These are phyloP conservation scores for Opeltia flavorubescens DNA, from an alignment of 495 filamentous ascomycete species.

Conservation along the genomic window DNA sequence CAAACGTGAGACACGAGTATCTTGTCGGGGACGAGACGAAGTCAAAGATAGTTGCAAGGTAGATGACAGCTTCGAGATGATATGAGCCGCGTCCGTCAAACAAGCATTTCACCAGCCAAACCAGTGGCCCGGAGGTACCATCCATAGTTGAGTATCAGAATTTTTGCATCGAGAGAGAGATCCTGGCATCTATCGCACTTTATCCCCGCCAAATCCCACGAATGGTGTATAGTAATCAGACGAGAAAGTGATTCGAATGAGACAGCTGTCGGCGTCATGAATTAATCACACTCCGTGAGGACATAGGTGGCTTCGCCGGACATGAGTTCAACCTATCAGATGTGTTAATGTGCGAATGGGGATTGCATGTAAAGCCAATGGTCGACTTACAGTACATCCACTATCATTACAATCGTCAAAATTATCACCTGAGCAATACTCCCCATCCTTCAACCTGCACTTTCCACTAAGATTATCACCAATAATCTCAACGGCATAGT, in stretches of 20 bases:
- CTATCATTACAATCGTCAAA: slow-evolving; percentile 22
- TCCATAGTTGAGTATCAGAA: no score
- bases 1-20: no score
- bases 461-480: slow-evolving; percentile 48
- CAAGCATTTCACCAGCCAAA: no score
- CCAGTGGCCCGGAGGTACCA: no score
- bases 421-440: slow-evolving; percentile 36
- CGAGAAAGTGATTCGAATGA: background rate
- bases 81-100: no score
- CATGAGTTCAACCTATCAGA: slow-evolving; percentile 27
- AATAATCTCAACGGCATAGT: slow-evolving; percentile 60
- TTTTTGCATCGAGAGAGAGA: no score
- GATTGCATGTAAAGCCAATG: background rate
- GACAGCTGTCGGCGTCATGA: background rate
- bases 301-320: slow-evolving; percentile 34
- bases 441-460: slow-evolving; percentile 59
- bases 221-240: background rate
- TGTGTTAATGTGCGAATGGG: slow-evolving; percentile 6
- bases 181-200: no score
- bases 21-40: no score
- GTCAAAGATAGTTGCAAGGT: no score
- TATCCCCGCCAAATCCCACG: no score
- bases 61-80: no score
- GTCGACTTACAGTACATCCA: slow-evolving; percentile 56
- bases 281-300: slow-evolving; percentile 17